Base-by-base conservation (phyloP, 2,329 filamentous ascomycete species). In the Didymella segeticola region DNA sequence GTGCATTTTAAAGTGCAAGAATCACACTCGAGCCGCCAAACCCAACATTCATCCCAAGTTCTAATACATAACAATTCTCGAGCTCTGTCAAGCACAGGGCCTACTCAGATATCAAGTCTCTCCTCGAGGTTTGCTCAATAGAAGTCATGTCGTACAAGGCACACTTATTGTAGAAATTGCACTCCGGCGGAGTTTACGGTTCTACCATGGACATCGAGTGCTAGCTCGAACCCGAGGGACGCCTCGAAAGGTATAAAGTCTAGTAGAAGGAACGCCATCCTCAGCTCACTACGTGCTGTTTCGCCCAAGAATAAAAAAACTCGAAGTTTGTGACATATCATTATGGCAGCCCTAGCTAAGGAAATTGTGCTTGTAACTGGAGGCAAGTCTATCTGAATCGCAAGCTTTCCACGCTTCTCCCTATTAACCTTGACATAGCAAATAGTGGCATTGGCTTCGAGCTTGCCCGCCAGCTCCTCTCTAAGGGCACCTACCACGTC, bases 391-490 rank as follows among this genome's bases (percentile, higher is more conserved):
- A 8, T 34, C 19, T n/a, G n/a, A 2, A 8, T 2, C 19, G 4
- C 27, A 15, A n/a, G n/a, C n/a, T n/a, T n/a, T n/a, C n/a, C n/a
- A 20, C 20, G 19, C 23, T 11, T 19, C 17, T 11, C 2, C n/a
- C 31, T 11, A 45, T 34, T 45, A 14, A 51, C 12, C 9, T 0
- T 8, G 5, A 12, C 19, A 9, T 27, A 52, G 48, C 48, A 17
- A 83, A 79, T 59, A 75, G 74, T 47, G 81, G 81, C 46, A 80
- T 83, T 22, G 81, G 81, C 25, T 77, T 76, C 53, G 79, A 80
- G 50, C 72, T 79, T 9, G 76, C 75, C 6, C 69, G 73, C 43
- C 67, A 75, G 30, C 70, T 77, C 2, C 72, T 79, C 8, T 60
- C 74, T 3, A 61, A 72, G 30, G 67, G 65, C 70, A 63, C 59